Conservation (phyloP, 106 monocot species). For the Allium fistulosum region DNA sequence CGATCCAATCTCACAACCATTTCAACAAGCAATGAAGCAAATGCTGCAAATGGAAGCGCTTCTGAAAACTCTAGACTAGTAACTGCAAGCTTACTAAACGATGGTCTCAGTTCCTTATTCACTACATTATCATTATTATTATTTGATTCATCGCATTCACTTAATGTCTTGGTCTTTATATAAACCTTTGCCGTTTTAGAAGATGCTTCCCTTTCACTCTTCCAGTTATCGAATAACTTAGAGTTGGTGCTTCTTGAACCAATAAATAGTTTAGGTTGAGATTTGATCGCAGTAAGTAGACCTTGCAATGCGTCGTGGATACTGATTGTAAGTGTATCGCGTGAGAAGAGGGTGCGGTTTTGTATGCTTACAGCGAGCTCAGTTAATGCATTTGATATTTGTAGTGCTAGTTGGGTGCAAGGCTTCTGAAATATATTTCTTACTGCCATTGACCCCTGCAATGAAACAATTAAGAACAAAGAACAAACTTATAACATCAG, state of each 20-base stretch:
- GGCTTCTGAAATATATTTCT: constrained; percentile 48
- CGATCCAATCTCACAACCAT: constrained; percentile 65
- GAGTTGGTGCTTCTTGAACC: constrained; percentile 25
- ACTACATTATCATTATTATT: constrained; percentile 3
- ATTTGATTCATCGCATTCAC: constrained; percentile 9
- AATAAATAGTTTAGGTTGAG: constrained; percentile 65
- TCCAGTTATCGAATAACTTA: constrained; percentile 7
- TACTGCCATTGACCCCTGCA: constrained; percentile 37
- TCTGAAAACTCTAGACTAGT: constrained; percentile 73
- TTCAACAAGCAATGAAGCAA: constrained; percentile 71
- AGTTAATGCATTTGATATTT: constrained; percentile 48
- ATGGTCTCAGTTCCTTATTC: constrained; percentile 29
- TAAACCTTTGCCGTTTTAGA: constrained; percentile 12
- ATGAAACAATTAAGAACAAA: background rate
- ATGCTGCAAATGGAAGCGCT: constrained; percentile 71
- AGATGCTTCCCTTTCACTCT: constrained; percentile 9
- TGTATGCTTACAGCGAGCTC: constrained; percentile 55
- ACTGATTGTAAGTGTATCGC: constrained; percentile 7
- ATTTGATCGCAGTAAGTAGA: constrained; percentile 33
- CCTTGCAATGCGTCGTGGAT: constrained; percentile 16
- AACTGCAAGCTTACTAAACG: constrained; percentile 56
- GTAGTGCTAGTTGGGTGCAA: constrained; percentile 47
- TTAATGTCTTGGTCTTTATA: constrained; percentile 18
- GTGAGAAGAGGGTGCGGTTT: constrained; percentile 24
- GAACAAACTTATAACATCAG: no score